These are phyloP conservation scores for Lentinula sp. DNA, from an alignment of 768 basidiomycete species.

Conservation along the genomic window DNA sequence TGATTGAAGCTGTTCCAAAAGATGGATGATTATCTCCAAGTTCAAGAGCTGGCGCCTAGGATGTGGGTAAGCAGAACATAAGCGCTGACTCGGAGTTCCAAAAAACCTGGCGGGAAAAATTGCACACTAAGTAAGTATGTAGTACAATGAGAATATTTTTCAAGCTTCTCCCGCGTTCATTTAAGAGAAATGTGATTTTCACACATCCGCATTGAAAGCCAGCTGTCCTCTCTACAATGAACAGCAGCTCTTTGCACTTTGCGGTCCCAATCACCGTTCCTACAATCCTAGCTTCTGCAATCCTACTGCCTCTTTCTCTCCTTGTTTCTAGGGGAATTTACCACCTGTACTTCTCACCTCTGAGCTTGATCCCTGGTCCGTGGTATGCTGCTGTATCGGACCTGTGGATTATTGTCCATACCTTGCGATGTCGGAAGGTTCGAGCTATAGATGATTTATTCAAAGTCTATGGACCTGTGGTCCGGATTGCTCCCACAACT, in stretches of 20 bases:
- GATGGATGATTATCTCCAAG: too few species aligned
- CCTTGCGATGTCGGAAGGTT: constrained; percentile 69
- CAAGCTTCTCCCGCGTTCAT: too few species aligned
- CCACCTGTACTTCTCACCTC: constrained; percentile 56
- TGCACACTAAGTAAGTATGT: too few species aligned
- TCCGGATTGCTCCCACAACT: constrained; percentile 74
- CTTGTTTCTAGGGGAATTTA: constrained; percentile 26
- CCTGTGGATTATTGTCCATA: constrained; percentile 64
- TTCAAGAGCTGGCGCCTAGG: too few species aligned
- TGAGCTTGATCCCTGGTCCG: constrained; percentile 69
- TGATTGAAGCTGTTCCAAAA: too few species aligned
- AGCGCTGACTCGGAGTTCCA: too few species aligned
- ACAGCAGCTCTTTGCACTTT: background rate
- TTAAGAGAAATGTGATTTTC: too few species aligned
- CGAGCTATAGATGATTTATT: constrained; percentile 62
- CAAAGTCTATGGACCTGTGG: constrained; percentile 69
- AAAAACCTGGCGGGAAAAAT: too few species aligned
- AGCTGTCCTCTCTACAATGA: too few species aligned
- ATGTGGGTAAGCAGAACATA: too few species aligned
- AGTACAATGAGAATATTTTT: too few species aligned
- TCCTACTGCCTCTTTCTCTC: constrained; percentile 10
- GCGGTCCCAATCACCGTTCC: background rate
- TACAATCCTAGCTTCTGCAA: constrained; percentile 4
- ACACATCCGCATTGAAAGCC: too few species aligned
- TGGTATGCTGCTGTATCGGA: constrained; percentile 76